phyloP scores from a whole-genome alignment of 2,329 filamentous ascomycete species.

The Aspergillus sp. region DNA sequence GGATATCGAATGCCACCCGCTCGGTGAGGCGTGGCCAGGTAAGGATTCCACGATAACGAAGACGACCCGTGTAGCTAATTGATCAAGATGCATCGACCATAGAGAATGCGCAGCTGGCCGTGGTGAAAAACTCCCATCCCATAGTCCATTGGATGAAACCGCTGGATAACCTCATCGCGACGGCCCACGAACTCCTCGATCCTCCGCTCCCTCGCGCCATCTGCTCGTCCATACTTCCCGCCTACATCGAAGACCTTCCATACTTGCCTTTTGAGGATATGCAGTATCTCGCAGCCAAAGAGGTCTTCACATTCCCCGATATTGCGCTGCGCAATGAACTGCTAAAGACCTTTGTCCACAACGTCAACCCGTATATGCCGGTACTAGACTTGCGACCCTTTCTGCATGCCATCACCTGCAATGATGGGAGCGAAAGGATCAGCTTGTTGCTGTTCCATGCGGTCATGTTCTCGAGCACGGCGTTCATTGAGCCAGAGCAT shows the following conservation, averaged over 20 bases:
- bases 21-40: neutral
- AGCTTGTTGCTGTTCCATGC: slow-evolving; percentile 84
- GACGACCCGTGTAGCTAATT: neutral
- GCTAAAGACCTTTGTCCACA: slow-evolving; percentile 74
- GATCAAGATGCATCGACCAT: slow-evolving; percentile 1
- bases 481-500: slow-evolving; percentile 73
- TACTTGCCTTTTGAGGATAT: slow-evolving; percentile 7
- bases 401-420: slow-evolving; percentile 51
- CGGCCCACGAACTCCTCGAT: slow-evolving; percentile 7
- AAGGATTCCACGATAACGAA: neutral
- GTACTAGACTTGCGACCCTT: slow-evolving; percentile 63
- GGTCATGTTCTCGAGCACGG: slow-evolving; percentile 81
- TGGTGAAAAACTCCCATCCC: neutral
- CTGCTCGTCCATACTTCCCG: neutral
- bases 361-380: slow-evolving; percentile 85
- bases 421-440: slow-evolving; percentile 58
- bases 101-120: neutral
- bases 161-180: slow-evolving; percentile 7
- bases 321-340: slow-evolving; percentile 69
- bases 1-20: neutral
- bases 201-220: neutral
- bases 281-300: slow-evolving; percentile 72
- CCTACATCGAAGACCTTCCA: slow-evolving; percentile 2
- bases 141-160: slow-evolving; percentile 8
- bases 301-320: slow-evolving; percentile 70